Base-by-base conservation (phyloP, 164 flowering plant species). In the Buxus sempervirens region DNA sequence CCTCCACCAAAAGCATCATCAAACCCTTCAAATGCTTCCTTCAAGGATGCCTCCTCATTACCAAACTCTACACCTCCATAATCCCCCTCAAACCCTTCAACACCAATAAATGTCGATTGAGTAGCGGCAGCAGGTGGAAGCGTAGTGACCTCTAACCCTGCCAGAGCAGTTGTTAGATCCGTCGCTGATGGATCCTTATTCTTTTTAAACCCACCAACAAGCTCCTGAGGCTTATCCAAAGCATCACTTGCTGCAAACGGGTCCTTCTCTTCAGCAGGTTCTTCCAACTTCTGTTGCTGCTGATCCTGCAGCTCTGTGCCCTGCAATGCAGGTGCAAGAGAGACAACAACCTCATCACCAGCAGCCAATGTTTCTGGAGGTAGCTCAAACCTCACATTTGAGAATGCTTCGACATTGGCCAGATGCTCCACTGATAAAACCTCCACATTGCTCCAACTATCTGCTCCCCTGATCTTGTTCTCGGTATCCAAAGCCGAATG, bases 1-100 rank as follows among this genome's bases (percentile, higher is more conserved):
- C 99, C 98, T 21, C 98, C 98, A 71, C 99, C 99, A 86, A 90
- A 95, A 51, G 99, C 91, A 58, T 85, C 86, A 76, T 81, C 81
- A 65, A 95, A 81, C 36, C 97, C 97, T 81, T 95, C 98, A 80
- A 95, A 95, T 36, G 93, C 84, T 68, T 95, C 98, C 0, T 78
- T 79, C 60, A 95, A 62, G 3, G 93, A 75, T 0, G 96, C 83
- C 69, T 90, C 88, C 65, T 91, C 97, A 16, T 80, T 85, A 42
- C 87, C 70, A 62, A 89, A 95, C 77, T 89, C 98, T 58, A 95
- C 82, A 20, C 99, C 99, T 72, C 98, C 99, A 76, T 95, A 95
- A 9, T 92, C 80, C 53, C 99, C 99, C 81, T 95, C 99, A 73
- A 95, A 95, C 0, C 99, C 99, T 67, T 92, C 99, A 4, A 89